phyloP scores from a whole-genome alignment of 108 stramenopile species.

The Licmophora abbreviata region DNA sequence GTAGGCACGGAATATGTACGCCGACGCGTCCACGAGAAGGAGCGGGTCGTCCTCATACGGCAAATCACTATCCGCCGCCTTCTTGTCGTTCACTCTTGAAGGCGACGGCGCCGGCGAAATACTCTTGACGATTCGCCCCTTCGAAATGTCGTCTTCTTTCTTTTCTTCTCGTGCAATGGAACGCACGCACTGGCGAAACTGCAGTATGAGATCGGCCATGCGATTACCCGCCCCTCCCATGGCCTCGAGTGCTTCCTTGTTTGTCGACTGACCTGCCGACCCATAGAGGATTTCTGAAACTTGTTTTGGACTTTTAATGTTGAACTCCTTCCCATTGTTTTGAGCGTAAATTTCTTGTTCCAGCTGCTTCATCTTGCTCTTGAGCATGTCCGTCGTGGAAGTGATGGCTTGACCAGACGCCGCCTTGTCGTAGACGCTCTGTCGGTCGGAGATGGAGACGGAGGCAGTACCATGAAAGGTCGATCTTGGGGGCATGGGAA shows the following conservation, averaged over 20 bases:
- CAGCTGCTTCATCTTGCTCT: conserved; percentile 16
- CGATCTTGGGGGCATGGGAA: too few relatives aligned
- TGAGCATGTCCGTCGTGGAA: conserved; percentile 1
- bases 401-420: neutral
- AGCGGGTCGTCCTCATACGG: conserved; percentile 35
- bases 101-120: neutral
- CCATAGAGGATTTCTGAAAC: conserved; percentile 62
- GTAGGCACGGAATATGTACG: conserved; percentile 82
- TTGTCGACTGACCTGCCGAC: conserved; percentile 38
- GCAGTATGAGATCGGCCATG: conserved; percentile 36
- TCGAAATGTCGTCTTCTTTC: conserved; percentile 24
- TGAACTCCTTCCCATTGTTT: conserved; percentile 46
- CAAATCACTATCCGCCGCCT: conserved; percentile 5
- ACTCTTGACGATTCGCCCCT: conserved; percentile 32
- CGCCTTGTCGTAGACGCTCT: neutral
- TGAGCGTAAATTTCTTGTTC: conserved; percentile 27
- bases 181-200: conserved; percentile 35
- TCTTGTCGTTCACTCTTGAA: conserved; percentile 9
- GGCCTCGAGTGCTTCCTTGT: conserved; percentile 63
- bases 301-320: conserved; percentile 69
- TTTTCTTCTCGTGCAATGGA: conserved; percentile 31
- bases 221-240: conserved; percentile 55
- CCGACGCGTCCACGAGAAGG: conserved; percentile 76
- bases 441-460: too few relatives aligned
- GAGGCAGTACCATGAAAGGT: too few relatives aligned